Conservation (phyloP, 331 rosid genomes). For the Acacia concinna region DNA sequence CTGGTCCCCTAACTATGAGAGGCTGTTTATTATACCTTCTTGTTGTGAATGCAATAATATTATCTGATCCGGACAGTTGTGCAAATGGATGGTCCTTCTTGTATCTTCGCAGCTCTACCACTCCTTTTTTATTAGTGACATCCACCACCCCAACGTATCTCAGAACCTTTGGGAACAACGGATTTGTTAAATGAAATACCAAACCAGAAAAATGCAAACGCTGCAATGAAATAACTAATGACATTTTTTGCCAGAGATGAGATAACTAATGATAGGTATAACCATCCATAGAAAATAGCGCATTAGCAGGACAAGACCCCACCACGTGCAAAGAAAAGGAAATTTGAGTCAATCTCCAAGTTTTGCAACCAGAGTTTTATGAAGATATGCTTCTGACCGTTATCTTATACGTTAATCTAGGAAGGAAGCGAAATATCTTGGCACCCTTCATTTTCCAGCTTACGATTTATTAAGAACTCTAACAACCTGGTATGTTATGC, state of each 20-base stretch:
- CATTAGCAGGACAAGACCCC: background rate
- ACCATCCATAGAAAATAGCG: background rate
- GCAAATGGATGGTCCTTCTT: constrained; percentile 96
- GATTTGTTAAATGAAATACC: background rate
- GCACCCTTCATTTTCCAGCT: background rate
- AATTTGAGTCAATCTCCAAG: background rate
- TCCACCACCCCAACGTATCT: constrained; percentile 97
- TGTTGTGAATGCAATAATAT: constrained; percentile 91
- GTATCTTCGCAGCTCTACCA: constrained; percentile 75
- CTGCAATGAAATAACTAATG: background rate
- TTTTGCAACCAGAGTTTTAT: background rate
- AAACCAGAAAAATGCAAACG: background rate
- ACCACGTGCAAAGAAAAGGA: background rate
- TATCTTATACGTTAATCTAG: background rate
- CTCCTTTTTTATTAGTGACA: constrained; percentile 62
- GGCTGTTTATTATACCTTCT: constrained; percentile 80
- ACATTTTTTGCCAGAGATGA: too few relatives aligned
- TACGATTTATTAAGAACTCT: too few relatives aligned
- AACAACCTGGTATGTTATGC: too few relatives aligned
- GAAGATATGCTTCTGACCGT: background rate
- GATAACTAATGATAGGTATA: background rate
- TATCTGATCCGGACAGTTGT: constrained; percentile 90
- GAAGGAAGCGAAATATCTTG: background rate
- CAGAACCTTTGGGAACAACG: constrained; percentile 69
- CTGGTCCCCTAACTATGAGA: constrained; percentile 92